These are phyloP conservation scores for Diophrys appendiculata DNA, from an alignment of 73 alveolate genomes.

Conservation along the genomic window DNA sequence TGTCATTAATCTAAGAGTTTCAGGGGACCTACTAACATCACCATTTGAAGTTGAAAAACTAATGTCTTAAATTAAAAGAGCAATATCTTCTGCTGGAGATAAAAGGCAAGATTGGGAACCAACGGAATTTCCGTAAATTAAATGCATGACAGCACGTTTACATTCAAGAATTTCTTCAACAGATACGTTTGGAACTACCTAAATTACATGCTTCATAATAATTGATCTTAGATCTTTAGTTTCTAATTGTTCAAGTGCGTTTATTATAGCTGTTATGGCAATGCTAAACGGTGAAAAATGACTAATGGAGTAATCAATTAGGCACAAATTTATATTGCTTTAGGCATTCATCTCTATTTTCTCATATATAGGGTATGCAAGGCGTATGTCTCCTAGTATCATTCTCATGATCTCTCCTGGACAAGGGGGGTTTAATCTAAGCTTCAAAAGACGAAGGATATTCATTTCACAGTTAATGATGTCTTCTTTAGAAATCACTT, in stretches of 20 bases:
- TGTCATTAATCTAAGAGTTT: not conserved
- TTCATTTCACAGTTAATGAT: not conserved
- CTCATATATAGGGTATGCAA: not conserved
- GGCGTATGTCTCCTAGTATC: not conserved
- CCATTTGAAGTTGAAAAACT: not conserved
- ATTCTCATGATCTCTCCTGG: slow-evolving; percentile 1
- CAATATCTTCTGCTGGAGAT: not conserved
- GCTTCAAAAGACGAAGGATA: not conserved
- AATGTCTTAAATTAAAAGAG: not conserved
- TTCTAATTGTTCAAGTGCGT: not conserved
- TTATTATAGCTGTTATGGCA: not conserved
- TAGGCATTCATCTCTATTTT: not conserved
- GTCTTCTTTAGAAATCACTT: not conserved
- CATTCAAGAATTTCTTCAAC: not conserved
- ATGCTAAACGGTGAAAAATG: not conserved
- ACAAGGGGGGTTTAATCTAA: not conserved
- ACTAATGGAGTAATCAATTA: not conserved
- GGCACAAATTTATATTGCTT: not conserved
- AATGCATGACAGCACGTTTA: not conserved
- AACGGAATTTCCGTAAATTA: not conserved
- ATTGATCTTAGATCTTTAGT: not conserved
- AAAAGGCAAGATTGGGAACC: not conserved
- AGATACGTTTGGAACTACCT: not conserved
- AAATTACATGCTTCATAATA: not conserved
- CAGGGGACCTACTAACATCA: not conserved